Base-by-base conservation (phyloP, 163 green algal species). In the Volvox carteri region DNA sequence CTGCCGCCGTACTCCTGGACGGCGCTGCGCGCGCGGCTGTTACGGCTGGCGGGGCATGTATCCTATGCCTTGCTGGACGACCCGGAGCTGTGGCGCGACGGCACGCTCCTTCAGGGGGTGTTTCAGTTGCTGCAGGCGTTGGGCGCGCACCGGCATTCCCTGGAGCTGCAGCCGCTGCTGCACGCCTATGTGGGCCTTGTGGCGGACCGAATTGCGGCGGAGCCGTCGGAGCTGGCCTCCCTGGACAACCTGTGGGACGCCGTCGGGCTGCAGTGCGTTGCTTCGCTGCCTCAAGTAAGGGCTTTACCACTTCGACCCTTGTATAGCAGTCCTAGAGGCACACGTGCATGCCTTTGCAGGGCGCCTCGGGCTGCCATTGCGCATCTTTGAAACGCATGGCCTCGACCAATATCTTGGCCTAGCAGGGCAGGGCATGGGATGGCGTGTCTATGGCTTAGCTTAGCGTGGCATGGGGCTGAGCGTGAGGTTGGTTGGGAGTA, bases 171-270 rank as follows among this genome's bases (percentile, higher is more conserved):
- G 65, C 85, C 89, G 28, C 50, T 92, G 86, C 73, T 93, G 81
- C 75, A 89, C 48, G 85, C 81, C 37, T 92, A 90, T 75, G 79
- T 90, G 28, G 85, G 44, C 8, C 48, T 92, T 48, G 28, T 92
- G 74, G 74, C 86, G 14, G 91, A 93, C 52, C 72, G 91, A 2
- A 33, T 92, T 18, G 85, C 73, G 42, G 85, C 85, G 41, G 85
- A 76, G 56, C 88, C 88, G 4, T 37, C 30, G 16, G 85, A 92
- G 48, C 42, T 90, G 19, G 33, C 4, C 4, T 67, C 86, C 50
- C 88, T 94, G 85, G 73, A 79, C 65, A 60, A 78, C 52, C 85
- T 94, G 4, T 94, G 91, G 89, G 89, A 93, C 12, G 88, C 91
- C 4, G 56, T 94, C 25, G 91, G 91, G 41, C n/a, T 93, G 14